phyloP scores from a whole-genome alignment of 2,329 filamentous ascomycete species.

The Colletotrichum lentis region DNA sequence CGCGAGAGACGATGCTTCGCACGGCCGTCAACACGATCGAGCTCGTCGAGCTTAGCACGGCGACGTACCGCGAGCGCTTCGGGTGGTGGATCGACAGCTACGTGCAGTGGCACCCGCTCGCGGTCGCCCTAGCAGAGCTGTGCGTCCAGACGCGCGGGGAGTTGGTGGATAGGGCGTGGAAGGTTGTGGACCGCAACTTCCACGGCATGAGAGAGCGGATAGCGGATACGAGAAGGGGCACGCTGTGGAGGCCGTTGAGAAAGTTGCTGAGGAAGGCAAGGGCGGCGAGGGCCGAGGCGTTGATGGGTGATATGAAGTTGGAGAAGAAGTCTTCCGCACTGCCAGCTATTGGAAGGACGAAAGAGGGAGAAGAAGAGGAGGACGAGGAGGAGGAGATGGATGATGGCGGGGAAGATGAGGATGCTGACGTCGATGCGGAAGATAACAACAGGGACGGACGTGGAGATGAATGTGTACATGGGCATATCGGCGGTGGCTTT shows the following conservation, averaged over 20 bases:
- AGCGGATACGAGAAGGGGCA: slow-evolving; percentile 59
- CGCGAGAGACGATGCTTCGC: slow-evolving; percentile 54
- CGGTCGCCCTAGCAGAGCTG: slow-evolving; percentile 61
- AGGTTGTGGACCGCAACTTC: slow-evolving; percentile 56
- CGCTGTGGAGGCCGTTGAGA: slow-evolving; percentile 63
- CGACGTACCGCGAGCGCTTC: slow-evolving; percentile 51
- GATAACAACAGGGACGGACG: not conserved
- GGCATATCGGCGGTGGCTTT: no score
- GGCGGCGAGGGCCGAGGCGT: slow-evolving; percentile 48
- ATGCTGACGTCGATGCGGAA: not conserved
- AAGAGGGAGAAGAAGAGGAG: not conserved
- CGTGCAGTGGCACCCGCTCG: slow-evolving; percentile 64
- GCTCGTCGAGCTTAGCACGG: slow-evolving; percentile 46
- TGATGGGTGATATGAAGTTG: slow-evolving; percentile 43
- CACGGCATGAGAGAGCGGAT: slow-evolving; percentile 54
- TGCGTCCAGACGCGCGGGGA: slow-evolving; percentile 57
- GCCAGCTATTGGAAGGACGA: not conserved
- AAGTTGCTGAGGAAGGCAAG: slow-evolving; percentile 61
- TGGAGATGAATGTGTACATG: not conserved
- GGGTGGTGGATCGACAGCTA: slow-evolving; percentile 60
- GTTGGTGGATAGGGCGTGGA: slow-evolving; percentile 60
- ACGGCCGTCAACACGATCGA: slow-evolving; percentile 59
- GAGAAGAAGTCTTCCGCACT: not conserved
- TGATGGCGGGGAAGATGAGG: not conserved
- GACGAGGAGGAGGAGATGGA: not conserved